phyloP scores from a whole-genome alignment of 331 rosid species.

The Stylosanthes scabra region DNA sequence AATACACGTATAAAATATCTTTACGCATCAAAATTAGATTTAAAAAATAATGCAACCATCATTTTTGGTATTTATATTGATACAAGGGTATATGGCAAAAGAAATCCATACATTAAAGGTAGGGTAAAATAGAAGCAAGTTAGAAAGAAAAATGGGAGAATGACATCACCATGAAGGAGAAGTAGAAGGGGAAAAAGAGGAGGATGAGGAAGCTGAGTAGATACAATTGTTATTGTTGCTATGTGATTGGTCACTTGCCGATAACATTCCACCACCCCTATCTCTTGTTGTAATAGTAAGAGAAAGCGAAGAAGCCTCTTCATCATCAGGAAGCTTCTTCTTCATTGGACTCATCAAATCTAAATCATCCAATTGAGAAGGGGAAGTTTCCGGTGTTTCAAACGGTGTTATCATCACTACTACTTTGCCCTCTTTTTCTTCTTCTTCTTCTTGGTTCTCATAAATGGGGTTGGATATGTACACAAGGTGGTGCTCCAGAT shows the following conservation, averaged over 20 bases:
- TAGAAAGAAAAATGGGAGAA: background rate
- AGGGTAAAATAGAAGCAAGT: background rate
- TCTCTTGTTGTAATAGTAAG: conserved; percentile 32
- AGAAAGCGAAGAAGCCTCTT: conserved; percentile 77
- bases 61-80: too few species aligned
- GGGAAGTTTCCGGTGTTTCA: conserved; percentile 88
- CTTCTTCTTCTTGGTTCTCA: conserved; percentile 42
- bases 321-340: conserved; percentile 80
- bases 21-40: too few species aligned
- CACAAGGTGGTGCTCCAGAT: conserved; percentile 49
- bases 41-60: too few species aligned
- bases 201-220: conserved; percentile 65
- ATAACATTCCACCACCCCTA: background rate
- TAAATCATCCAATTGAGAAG: conserved; percentile 53
- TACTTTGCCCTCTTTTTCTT: conserved; percentile 40
- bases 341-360: conserved; percentile 82
- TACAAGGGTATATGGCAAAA: background rate
- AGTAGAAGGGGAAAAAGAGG: conserved; percentile 77
- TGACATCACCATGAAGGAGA: conserved; percentile 93
- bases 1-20: too few species aligned
- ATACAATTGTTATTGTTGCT: conserved; percentile 59
- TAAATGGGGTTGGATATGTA: conserved; percentile 94
- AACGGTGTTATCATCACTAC: conserved; percentile 63
- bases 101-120: background rate
- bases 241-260: conserved; percentile 68